Conservation (phyloP, 208 protist species). For the Leishmania aethiopica region DNA sequence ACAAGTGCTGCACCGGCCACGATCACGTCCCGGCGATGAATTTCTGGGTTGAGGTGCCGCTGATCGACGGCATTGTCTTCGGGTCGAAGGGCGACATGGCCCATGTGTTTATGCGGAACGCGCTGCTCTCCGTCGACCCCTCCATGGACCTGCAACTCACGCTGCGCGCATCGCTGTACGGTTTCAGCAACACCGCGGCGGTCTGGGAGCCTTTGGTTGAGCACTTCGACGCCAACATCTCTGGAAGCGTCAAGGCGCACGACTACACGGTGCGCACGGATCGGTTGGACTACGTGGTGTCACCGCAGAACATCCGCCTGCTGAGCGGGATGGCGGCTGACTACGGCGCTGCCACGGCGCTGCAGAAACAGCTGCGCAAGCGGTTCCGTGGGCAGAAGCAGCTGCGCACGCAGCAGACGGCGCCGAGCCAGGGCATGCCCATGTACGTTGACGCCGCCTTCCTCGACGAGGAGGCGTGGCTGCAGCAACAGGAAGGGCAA, state of each 20-base stretch:
- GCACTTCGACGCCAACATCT: conserved; percentile 46
- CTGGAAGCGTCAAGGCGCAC: conserved; percentile 56
- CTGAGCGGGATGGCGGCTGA: conserved; percentile 51
- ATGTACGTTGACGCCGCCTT: conserved; percentile 38
- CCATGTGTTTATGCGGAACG: conserved; percentile 47
- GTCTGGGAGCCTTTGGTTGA: conserved; percentile 91
- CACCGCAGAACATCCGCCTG: conserved; percentile 69
- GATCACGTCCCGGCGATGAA: conserved; percentile 58
- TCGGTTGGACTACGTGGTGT: conserved; percentile 76
- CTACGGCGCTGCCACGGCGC: conserved; percentile 46
- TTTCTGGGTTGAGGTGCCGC: conserved; percentile 61
- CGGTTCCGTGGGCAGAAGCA: conserved; percentile 45
- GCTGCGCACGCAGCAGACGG: conserved; percentile 30
- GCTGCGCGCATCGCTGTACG: conserved; percentile 54
- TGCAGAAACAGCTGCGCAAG: conserved; percentile 67
- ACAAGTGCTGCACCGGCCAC: conserved; percentile 81
- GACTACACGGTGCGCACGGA: conserved; percentile 62
- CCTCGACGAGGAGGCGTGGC: conserved; percentile 25
- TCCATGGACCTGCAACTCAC: conserved; percentile 59
- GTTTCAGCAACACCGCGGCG: conserved; percentile 70
- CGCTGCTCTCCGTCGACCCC: conserved; percentile 45
- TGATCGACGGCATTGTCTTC: conserved; percentile 68
- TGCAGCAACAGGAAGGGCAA: conserved; percentile 20
- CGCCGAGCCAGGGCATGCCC: conserved; percentile 32
- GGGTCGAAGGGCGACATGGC: conserved; percentile 58